Base-by-base conservation (phyloP, 2,329 filamentous ascomycete genomes). In the Penicillium sp. region DNA sequence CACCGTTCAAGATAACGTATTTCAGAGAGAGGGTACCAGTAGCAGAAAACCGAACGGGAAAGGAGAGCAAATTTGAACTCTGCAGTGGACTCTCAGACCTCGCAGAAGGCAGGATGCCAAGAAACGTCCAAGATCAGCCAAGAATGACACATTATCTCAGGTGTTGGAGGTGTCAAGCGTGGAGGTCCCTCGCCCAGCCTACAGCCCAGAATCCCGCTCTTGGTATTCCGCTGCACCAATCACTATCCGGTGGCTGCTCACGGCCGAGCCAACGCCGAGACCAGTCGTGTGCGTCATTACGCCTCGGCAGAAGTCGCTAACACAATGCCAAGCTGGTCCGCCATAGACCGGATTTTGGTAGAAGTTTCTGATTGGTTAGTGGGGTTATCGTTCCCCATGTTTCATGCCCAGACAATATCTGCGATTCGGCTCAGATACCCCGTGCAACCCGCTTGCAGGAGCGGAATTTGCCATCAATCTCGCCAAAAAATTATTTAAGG, bases 201-300 rank as follows among this genome's bases (percentile, higher is more conserved):
- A 37, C 23, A n/a, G 60, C 57, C 55, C 40, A 58, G 60, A 56
- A 55, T 59, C 53, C 58, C 60, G 58, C 58, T 61, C 60, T 61
- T 62, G 60, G 60, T 58, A 52, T 35, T 62, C 59, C 61, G 56
- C 60, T 52, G 15, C n/a, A 14, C 57, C 33, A 55, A 55, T 60
- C 53, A 44, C 35, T 15, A 48, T 12, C 8, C 45, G 3, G 45
- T 54, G 49, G 29, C 55, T 41, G 49, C 40, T 35, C 26, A 43
- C 29, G 40, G 52, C 58, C 56, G 54, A 58, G 57, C 37, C 52
- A 51, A 37, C 46, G 61, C 60, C 63, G 45, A 65, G 62, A 51
- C 40, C 51, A 60, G 56, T 63, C 60, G 55, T 63, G 49, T 66
- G 58, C 63, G 63, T 66, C 63, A 66, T 58, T 37, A 22, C 6